phyloP scores from a whole-genome alignment of 2,329 filamentous ascomycete genomes.

The Gnomoniopsis sp. region DNA sequence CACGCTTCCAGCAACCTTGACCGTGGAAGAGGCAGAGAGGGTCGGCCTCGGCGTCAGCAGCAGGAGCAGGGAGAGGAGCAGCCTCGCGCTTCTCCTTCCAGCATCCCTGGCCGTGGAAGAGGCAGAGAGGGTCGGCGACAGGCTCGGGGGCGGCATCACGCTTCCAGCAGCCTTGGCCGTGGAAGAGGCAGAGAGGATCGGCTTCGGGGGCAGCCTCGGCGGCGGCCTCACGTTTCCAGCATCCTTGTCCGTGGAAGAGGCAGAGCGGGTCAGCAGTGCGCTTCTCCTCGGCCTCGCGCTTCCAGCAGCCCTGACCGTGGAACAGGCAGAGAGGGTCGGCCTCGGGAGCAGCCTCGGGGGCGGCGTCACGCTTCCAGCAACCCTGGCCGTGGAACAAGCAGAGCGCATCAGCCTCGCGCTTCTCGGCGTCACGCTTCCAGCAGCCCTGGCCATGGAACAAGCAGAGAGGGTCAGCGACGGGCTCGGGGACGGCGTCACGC shows the following conservation, averaged over 20 bases:
- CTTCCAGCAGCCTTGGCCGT: constrained; percentile 17
- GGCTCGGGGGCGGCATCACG: constrained; percentile 18
- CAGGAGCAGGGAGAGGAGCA: constrained; percentile 14
- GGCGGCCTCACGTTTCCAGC: constrained; percentile 28
- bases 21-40: constrained; percentile 26
- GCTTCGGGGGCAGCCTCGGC: constrained; percentile 15
- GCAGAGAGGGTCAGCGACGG: constrained; percentile 22
- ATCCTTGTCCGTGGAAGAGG: constrained; percentile 27
- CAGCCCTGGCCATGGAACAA: constrained; percentile 28
- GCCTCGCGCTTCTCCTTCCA: constrained; percentile 24
- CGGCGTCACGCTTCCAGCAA: constrained; percentile 30
- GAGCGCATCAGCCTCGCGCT: constrained; percentile 21
- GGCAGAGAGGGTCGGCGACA: constrained; percentile 21
- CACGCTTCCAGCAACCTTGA: constrained; percentile 38
- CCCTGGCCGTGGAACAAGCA: constrained; percentile 27
- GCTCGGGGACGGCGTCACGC: constrained; percentile 16
- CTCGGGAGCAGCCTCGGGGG: constrained; percentile 18
- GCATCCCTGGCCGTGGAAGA: constrained; percentile 30
- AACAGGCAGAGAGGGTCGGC: constrained; percentile 25
- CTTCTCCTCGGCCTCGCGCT: constrained; percentile 20
- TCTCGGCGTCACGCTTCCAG: constrained; percentile 26
- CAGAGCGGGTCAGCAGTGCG: constrained; percentile 28
- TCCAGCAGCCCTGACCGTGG: constrained; percentile 34
- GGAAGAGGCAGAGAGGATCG: constrained; percentile 10
- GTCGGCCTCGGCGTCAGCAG: constrained; percentile 17